Evolutionary conservation across 768 basidiomycete species (phyloP).

Genomic region (Paxillus ammoniavirescens): DNA sequence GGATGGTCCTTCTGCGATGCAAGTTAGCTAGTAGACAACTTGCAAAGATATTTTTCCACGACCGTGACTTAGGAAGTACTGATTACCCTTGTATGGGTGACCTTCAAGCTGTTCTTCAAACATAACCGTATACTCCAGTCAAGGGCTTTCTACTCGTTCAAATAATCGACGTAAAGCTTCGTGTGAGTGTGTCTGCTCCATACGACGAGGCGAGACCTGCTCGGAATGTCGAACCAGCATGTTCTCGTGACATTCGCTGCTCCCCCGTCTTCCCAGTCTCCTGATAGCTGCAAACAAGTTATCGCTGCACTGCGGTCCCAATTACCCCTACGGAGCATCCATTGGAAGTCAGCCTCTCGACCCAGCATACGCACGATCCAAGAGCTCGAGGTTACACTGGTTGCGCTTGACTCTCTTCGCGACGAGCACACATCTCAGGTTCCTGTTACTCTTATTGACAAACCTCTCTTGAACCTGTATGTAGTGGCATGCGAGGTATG

Average conservation of each 20-base stretch:
- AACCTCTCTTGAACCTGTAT: conserved; percentile 83
- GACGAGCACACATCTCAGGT: conserved; percentile 78
- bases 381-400: conserved; percentile 76
- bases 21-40: neutral
- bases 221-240: conserved; percentile 41
- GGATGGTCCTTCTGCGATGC: neutral
- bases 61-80: neutral
- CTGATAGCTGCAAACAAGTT: conserved; percentile 73
- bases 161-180: too few species aligned
- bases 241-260: conserved; percentile 71
- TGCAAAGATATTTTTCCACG: conserved; percentile 7
- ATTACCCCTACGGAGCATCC: conserved; percentile 83
- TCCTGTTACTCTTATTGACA: conserved; percentile 76
- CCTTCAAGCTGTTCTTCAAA: neutral
- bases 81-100: too few species aligned
- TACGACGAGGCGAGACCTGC: neutral
- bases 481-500: conserved; percentile 87
- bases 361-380: conserved; percentile 84
- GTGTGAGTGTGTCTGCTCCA: neutral
- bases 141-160: too few species aligned
- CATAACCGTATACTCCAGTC: too few species aligned
- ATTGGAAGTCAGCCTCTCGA: conserved; percentile 82
- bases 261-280: conserved; percentile 59
- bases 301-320: conserved; percentile 63
- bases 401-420: conserved; percentile 62